These are phyloP conservation scores for Colletotrichum orbiculare DNA, from an alignment of 2,329 filamentous ascomycete genomes.

Conservation along the genomic window DNA sequence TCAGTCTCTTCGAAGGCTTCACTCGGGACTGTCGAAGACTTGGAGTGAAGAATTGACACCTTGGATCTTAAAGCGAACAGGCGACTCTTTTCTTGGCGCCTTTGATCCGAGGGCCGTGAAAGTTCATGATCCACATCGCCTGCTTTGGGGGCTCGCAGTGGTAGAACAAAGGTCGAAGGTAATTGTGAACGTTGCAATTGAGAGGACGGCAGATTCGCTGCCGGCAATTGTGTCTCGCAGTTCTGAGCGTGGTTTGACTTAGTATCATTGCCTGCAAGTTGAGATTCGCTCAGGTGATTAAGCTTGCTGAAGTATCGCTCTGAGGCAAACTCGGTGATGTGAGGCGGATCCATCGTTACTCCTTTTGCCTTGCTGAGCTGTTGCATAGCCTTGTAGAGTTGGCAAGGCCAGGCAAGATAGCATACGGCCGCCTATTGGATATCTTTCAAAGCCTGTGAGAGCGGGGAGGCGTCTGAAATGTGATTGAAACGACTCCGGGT, in stretches of 20 bases:
- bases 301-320: constrained; percentile 73
- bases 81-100: constrained; percentile 50
- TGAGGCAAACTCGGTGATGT: constrained; percentile 75
- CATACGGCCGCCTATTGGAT: constrained; percentile 25
- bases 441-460: constrained; percentile 20
- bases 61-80: constrained; percentile 56
- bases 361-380: constrained; percentile 38
- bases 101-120: constrained; percentile 46
- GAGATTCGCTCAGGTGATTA: constrained; percentile 58
- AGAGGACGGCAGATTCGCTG: constrained; percentile 38
- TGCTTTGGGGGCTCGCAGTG: constrained; percentile 55
- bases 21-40: constrained; percentile 6
- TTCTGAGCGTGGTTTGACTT: not conserved
- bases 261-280: constrained; percentile 15
- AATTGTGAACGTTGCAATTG: constrained; percentile 38
- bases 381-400: constrained; percentile 38
- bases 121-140: constrained; percentile 44
- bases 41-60: constrained; percentile 47
- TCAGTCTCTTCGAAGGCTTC: constrained; percentile 8
- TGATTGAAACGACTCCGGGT: constrained; percentile 39
- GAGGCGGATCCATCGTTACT: constrained; percentile 67
- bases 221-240: constrained; percentile 32
- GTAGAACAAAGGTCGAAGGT: constrained; percentile 60
- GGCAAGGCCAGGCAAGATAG: constrained; percentile 26
- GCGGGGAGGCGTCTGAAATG: constrained; percentile 22